Evolutionary conservation across 768 basidiomycete genomes (phyloP), one percentile per base, ranked within the genome.

Genomic region (Tulasnella sp.): DNA sequence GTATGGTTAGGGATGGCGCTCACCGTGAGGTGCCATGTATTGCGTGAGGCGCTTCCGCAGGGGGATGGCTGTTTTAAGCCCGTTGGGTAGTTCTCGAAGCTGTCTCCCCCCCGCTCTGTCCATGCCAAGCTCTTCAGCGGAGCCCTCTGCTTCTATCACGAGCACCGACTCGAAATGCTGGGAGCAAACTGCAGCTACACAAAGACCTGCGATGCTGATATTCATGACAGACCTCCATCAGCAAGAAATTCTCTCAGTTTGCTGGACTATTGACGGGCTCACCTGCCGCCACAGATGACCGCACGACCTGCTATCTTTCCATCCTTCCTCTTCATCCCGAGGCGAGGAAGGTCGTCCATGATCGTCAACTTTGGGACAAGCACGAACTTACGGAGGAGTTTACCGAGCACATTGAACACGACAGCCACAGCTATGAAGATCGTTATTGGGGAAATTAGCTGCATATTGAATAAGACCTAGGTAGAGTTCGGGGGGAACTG

Each of bases 141-240:
- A 49, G 10, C 29, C 48, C 19, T 59, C 57, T 4, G 57, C 24
- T 30, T 59, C 57, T n/a, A 59, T 41, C 12, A 59, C 22, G 10
- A 38, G 12, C 17, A 59, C 57, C 24, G 46, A 49, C 4, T 59
- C 57, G 38, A 59, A 59, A 27, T 59, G 57, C 11, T 49, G 22
- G 12, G 57, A 44, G 34, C 57, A 59, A 9, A 50, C 57, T 1
- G 57, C 46, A 2, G 57, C 57, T 19, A 46, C 27, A 24, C 29
- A n/a, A 29, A 59, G 29, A 10, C 57, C 57, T 8, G 45, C 57
- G 7, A 59, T 34, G 46, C 57, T 59, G 27, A 15, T 38, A 38
- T n/a, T n/a, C n/a, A n/a, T 15, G 15, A 38, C 34, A 38, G 34
- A n/a, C n/a, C 34, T 38, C 34, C 7, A 15, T 38, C 34, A 38